These are phyloP conservation scores for Russula olivacea DNA, from an alignment of 768 basidiomycete species.

Conservation along the genomic window DNA sequence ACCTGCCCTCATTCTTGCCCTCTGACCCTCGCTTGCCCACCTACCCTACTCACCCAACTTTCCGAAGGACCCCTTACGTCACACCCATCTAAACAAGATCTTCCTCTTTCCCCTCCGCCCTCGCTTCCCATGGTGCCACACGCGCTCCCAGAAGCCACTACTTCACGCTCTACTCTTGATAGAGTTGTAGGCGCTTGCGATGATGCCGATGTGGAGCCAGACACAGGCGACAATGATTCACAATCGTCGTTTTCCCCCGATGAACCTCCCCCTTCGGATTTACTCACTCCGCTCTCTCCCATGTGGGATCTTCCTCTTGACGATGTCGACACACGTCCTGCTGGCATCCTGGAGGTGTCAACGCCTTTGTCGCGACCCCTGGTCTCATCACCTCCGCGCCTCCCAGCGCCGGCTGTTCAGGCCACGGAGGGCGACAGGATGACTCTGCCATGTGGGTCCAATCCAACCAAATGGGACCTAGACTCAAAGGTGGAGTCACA, in stretches of 20 bases:
- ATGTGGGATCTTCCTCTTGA: constrained; percentile 16
- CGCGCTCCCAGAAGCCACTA: constrained; percentile 15
- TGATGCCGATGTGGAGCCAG: constrained; percentile 7
- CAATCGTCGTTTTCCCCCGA: constrained; percentile 17
- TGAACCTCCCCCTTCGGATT: constrained; percentile 1
- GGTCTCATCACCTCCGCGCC: constrained; percentile 10
- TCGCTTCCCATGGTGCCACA: constrained; percentile 23
- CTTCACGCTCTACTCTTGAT: constrained; percentile 1
- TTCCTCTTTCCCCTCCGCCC: constrained; percentile 24
- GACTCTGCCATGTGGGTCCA: neutral
- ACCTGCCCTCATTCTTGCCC: neutral
- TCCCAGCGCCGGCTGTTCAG: neutral
- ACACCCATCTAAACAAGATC: constrained; percentile 11
- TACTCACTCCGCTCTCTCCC: constrained; percentile 20
- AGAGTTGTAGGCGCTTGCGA: neutral
- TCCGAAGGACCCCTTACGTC: constrained; percentile 18
- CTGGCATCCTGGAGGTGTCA: constrained; percentile 18
- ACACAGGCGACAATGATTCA: neutral
- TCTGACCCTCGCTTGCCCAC: constrained; percentile 8
- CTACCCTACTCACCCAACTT: neutral
- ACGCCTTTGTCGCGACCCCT: constrained; percentile 14
- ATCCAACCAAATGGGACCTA: constrained; percentile 3
- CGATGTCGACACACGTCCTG: constrained; percentile 4
- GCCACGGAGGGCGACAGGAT: constrained; percentile 15
- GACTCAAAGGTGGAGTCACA: constrained; percentile 9